Evolutionary conservation across 2,329 filamentous ascomycete species (phyloP).

Genomic region (Calonectria henricotiae): DNA sequence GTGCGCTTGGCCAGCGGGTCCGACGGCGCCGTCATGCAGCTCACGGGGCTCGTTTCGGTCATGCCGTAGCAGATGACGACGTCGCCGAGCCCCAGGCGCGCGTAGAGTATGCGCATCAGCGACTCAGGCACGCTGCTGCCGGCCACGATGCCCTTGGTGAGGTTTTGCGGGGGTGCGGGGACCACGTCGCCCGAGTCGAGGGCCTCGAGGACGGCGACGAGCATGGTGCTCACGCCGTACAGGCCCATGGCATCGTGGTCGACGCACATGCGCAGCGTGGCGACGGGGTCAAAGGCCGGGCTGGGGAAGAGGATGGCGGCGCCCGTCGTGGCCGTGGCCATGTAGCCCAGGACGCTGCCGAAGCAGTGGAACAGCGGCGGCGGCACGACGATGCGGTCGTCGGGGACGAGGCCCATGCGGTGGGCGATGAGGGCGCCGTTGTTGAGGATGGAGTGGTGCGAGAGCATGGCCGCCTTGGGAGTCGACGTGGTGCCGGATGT

Average conservation of each 20-base stretch:
- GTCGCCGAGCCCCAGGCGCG: constrained; percentile 82
- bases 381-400: constrained; percentile 87
- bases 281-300: constrained; percentile 87
- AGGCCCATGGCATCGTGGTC: constrained; percentile 75
- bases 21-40: constrained; percentile 85
- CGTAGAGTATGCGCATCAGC: constrained; percentile 84
- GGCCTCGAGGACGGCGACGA: constrained; percentile 87
- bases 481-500: constrained; percentile 94
- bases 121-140: constrained; percentile 88
- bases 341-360: constrained; percentile 92
- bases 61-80: constrained; percentile 97
- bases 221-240: constrained; percentile 96
- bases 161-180: constrained; percentile 52
- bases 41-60: constrained; percentile 89
- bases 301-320: constrained; percentile 87
- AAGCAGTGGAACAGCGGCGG: constrained; percentile 94
- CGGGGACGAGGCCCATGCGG: constrained; percentile 84
- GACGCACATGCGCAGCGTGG: constrained; percentile 74
- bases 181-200: constrained; percentile 66
- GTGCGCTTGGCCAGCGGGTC: constrained; percentile 84
- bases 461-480: constrained; percentile 93
- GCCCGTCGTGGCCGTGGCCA: constrained; percentile 90
- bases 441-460: constrained; percentile 90
- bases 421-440: constrained; percentile 89
- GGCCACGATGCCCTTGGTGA: constrained; percentile 93